Evolutionary conservation across 768 basidiomycete species (phyloP).

Genomic region (Coprinopsis cinerea): DNA sequence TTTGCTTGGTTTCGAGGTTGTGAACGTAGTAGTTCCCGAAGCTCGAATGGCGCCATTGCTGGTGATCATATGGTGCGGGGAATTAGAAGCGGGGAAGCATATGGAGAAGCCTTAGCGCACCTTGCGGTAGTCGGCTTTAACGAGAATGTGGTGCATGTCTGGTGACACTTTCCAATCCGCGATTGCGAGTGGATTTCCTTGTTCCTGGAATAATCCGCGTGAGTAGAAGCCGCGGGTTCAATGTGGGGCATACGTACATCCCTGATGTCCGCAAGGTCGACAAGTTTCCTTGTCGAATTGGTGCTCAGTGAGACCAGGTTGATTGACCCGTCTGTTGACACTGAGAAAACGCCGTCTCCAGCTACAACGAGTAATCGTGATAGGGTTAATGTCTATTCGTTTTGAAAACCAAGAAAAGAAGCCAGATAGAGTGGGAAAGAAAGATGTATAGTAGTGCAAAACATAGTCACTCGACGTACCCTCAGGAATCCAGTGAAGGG

Average conservation of each 20-base stretch:
- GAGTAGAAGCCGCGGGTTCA: background rate
- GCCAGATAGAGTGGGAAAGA: background rate
- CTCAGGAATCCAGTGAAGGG: conserved; percentile 86
- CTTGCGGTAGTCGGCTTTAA: conserved; percentile 73
- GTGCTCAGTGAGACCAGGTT: conserved; percentile 76
- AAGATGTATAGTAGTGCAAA: background rate
- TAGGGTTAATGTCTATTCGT: background rate
- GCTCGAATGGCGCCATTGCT: conserved; percentile 95
- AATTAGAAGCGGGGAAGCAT: background rate
- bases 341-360: conserved; percentile 89
- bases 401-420: too few species aligned
- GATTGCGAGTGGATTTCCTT: conserved; percentile 46
- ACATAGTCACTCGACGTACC: conserved; percentile 63
- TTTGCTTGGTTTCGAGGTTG: conserved; percentile 59
- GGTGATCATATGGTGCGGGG: conserved; percentile 8
- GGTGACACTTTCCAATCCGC: conserved; percentile 77
- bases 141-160: conserved; percentile 84
- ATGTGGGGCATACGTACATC: conserved; percentile 41
- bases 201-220: conserved; percentile 35
- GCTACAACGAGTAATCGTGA: conserved; percentile 40
- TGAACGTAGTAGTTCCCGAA: conserved; percentile 95
- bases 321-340: conserved; percentile 55
- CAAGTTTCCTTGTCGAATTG: conserved; percentile 59
- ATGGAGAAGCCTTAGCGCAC: conserved; percentile 27
- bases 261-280: conserved; percentile 51